Evolutionary conservation across 2,329 filamentous ascomycete genomes (phyloP).

Genomic region (Fusarium sp.): DNA sequence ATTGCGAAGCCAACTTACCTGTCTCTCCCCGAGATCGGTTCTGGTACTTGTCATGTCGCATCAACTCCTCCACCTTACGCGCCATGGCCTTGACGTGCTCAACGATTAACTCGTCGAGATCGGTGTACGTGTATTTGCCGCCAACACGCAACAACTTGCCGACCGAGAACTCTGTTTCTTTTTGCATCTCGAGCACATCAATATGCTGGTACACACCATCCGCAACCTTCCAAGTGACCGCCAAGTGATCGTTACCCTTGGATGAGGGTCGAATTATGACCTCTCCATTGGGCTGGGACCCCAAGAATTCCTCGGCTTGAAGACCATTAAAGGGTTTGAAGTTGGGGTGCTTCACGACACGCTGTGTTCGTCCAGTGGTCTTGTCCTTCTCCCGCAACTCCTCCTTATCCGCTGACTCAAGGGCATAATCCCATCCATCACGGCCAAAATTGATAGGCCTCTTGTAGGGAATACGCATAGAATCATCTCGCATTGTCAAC

Average conservation of each 20-base stretch:
- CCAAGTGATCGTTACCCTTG: slow-evolving; percentile 94
- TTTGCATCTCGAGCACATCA: slow-evolving; percentile 95
- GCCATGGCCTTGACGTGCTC: slow-evolving; percentile 98
- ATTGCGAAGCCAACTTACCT: slow-evolving; percentile 75
- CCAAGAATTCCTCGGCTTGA: slow-evolving; percentile 93
- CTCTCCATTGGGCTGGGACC: slow-evolving; percentile 86
- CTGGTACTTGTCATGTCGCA: slow-evolving; percentile 94
- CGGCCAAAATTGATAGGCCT: slow-evolving; percentile 78
- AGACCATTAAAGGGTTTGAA: slow-evolving; percentile 94
- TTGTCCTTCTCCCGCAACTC: slow-evolving; percentile 88
- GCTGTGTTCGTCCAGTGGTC: slow-evolving; percentile 84
- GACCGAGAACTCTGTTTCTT: slow-evolving; percentile 96
- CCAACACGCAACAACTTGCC: slow-evolving; percentile 87
- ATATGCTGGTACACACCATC: slow-evolving; percentile 98
- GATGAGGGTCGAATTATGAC: slow-evolving; percentile 96
- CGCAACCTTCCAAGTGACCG: slow-evolving; percentile 97
- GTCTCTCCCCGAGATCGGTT: slow-evolving; percentile 82
- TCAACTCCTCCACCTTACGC: slow-evolving; percentile 96
- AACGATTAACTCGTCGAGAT: slow-evolving; percentile 97
- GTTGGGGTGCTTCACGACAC: slow-evolving; percentile 97
- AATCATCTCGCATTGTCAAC: slow-evolving; percentile 85
- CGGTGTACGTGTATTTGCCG: slow-evolving; percentile 90
- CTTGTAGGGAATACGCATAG: slow-evolving; percentile 79
- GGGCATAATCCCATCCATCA: slow-evolving; percentile 87
- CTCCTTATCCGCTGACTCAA: slow-evolving; percentile 86